phyloP scores from a whole-genome alignment of 2,329 filamentous ascomycete species.

The Aspergillus oerlinghausenensis region DNA sequence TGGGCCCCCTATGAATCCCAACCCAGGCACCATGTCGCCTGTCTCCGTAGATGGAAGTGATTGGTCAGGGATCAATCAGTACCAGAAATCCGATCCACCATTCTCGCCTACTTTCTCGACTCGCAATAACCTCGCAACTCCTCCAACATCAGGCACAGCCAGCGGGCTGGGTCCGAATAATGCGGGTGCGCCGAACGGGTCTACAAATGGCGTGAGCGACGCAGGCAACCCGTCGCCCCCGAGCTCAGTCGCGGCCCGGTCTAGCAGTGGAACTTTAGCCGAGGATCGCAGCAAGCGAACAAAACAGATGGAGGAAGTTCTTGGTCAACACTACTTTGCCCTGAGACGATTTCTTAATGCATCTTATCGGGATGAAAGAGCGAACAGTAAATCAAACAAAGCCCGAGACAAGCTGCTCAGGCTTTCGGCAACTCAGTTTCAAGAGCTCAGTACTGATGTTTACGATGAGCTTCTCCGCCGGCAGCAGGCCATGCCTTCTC shows the following conservation, averaged over 20 bases:
- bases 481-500: conserved; percentile 59
- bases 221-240: conserved; percentile 70
- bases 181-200: conserved; percentile 19
- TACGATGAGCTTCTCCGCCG: conserved; percentile 90
- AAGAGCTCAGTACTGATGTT: conserved; percentile 95
- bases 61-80: conserved; percentile 68
- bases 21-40: conserved; percentile 74
- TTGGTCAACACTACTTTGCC: conserved; percentile 76
- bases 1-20: conserved; percentile 58
- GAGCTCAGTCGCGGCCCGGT: conserved; percentile 69
- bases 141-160: conserved; percentile 60
- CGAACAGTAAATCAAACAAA: conserved; percentile 72
- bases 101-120: conserved; percentile 48
- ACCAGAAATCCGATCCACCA: conserved; percentile 47
- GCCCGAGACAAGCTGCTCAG: conserved; percentile 91
- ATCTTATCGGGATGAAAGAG: conserved; percentile 68
- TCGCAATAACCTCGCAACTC: conserved; percentile 55
- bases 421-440: conserved; percentile 87
- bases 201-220: conserved; percentile 24
- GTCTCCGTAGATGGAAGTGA: conserved; percentile 78
- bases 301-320: conserved; percentile 59
- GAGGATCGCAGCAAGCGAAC: conserved; percentile 59
- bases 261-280: conserved; percentile 71
- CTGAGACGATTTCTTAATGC: conserved; percentile 70
- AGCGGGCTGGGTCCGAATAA: conserved; percentile 58